These are phyloP conservation scores for Pseudocercospora cruenta DNA, from an alignment of 2,329 filamentous ascomycete genomes.

Conservation along the genomic window DNA sequence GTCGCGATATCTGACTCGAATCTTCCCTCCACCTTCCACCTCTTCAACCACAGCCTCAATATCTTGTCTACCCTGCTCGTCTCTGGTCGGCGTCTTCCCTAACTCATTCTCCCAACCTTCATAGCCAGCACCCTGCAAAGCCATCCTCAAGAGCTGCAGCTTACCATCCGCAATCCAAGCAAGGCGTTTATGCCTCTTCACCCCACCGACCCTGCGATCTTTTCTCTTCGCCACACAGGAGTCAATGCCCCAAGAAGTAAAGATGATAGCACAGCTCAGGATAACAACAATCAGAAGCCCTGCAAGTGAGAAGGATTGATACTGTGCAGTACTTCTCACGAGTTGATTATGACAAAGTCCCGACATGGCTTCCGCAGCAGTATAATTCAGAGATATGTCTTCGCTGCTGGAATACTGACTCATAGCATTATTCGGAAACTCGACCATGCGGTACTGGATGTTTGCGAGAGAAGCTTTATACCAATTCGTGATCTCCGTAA, in stretches of 20 bases:
- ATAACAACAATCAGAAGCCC: slow-evolving; percentile 7
- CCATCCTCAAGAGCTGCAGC: not conserved
- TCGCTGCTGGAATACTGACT: not conserved
- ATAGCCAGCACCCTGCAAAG: slow-evolving; percentile 3
- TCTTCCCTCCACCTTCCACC: not conserved
- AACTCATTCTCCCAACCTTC: slow-evolving; percentile 1
- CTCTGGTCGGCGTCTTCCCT: not conserved
- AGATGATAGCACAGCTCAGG: slow-evolving; percentile 7
- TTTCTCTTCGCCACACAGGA: slow-evolving; percentile 7
- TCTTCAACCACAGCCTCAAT: not conserved
- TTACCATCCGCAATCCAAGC: slow-evolving; percentile 10
- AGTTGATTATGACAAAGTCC: not conserved
- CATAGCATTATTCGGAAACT: slow-evolving; percentile 9
- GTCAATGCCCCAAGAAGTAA: slow-evolving; percentile 9
- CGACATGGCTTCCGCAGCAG: not conserved
- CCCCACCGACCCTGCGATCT: not conserved
- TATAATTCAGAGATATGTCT: not conserved
- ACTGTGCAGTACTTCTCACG: slow-evolving; percentile 2
- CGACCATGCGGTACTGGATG: slow-evolving; percentile 11
- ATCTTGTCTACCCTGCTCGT: not conserved
- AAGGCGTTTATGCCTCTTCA: slow-evolving; percentile 1
- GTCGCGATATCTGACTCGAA: not conserved
- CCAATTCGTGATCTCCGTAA: slow-evolving; percentile 1
- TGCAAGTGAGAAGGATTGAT: slow-evolving; percentile 10
- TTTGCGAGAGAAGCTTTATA: slow-evolving; percentile 10